These are phyloP conservation scores for Scutellaria minor DNA, from an alignment of 257 asterid genomes.

Conservation along the genomic window DNA sequence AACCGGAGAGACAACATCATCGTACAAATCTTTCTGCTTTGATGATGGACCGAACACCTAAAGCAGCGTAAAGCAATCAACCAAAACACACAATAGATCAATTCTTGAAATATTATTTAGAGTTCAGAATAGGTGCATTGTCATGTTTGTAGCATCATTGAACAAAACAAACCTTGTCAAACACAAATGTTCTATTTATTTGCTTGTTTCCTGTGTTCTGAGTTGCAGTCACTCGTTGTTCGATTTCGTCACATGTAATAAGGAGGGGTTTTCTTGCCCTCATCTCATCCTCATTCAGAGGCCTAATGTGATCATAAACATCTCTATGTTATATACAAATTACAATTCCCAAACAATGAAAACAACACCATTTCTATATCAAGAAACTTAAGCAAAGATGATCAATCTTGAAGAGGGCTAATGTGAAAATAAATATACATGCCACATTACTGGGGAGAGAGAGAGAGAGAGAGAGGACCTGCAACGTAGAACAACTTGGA, in stretches of 20 bases:
- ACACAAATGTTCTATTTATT: constrained; percentile 39
- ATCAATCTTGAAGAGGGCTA: neutral
- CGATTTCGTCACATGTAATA: constrained; percentile 51
- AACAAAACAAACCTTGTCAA: constrained; percentile 55
- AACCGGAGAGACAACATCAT: constrained; percentile 54
- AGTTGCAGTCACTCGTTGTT: constrained; percentile 46
- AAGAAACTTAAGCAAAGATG: neutral
- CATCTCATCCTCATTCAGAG: constrained; percentile 51
- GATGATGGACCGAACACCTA: constrained; percentile 62
- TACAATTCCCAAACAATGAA: neutral
- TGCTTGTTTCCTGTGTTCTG: constrained; percentile 45
- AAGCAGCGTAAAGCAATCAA: constrained; percentile 13
- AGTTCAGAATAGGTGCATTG: constrained; percentile 17
- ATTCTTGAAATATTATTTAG: neutral
- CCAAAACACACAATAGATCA: neutral
- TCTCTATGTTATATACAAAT: constrained; percentile 9
- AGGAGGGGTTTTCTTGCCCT: constrained; percentile 38
- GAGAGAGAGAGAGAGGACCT: constrained; percentile 33
- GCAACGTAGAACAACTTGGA: constrained; percentile 58
- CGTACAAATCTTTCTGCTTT: constrained; percentile 54
- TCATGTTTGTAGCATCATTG: constrained; percentile 13
- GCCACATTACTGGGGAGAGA: neutral
- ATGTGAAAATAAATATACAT: neutral
- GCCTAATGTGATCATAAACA: constrained; percentile 45
- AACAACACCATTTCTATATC: constrained; percentile 6